Evolutionary conservation across 768 basidiomycete genomes (phyloP).

Genomic region (Daedaleopsis nitida): DNA sequence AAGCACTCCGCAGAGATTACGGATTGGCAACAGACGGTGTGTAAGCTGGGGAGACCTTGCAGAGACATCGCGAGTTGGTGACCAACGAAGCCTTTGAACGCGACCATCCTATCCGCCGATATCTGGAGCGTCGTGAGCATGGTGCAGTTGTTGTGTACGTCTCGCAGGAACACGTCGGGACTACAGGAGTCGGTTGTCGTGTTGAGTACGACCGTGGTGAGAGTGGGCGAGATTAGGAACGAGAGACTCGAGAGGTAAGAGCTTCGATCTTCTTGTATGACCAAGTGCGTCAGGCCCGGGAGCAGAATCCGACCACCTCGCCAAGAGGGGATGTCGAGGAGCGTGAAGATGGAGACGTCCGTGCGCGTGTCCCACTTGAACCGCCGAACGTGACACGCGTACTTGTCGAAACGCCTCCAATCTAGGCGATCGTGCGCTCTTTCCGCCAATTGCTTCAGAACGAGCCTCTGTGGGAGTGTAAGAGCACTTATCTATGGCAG

Average conservation of each 20-base stretch:
- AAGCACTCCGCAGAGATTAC: too few species aligned
- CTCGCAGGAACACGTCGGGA: not conserved
- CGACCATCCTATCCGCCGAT: not conserved
- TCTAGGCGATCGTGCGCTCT: not conserved
- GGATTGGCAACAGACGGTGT: too few species aligned
- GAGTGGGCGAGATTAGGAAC: not conserved
- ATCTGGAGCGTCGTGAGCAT: not conserved
- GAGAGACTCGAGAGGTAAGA: not conserved
- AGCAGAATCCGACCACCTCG: not conserved
- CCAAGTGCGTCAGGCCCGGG: not conserved
- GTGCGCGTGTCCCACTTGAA: not conserved
- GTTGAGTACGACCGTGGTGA: not conserved
- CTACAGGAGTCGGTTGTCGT: not conserved
- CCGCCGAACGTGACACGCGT: conserved; percentile 3
- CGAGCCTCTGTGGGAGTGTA: too few species aligned
- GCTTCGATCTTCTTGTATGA: not conserved
- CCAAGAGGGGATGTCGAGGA: not conserved
- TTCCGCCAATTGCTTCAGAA: too few species aligned
- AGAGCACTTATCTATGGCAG: not conserved
- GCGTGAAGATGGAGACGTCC: conserved; percentile 3
- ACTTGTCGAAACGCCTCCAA: conserved; percentile 7
- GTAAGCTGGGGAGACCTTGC: too few species aligned
- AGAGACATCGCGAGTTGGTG: not conserved
- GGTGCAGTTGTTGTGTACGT: not conserved
- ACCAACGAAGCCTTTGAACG: not conserved